Percentiles rank a stretch among this genome's conserved stretches.
These are phyloP conservation scores for Saksenaea vasiformis DNA, from an alignment of 371 early-diverging fungal species.

Conservation along the genomic window DNA sequence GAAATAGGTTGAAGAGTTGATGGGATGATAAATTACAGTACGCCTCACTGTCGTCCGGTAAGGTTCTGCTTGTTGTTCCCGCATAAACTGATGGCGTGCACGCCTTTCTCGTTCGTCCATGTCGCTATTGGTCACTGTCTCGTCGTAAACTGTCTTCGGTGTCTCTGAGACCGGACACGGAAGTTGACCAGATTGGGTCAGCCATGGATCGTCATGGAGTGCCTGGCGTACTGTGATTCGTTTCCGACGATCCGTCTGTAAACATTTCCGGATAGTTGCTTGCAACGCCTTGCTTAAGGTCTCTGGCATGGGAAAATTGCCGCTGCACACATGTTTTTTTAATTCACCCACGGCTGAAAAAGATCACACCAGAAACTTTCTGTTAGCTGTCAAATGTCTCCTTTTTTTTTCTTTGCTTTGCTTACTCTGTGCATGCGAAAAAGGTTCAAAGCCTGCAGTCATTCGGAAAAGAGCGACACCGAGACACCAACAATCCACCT, in stretches of 20 bases:
- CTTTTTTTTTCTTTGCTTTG: neutral
- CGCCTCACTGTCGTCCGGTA: slow-evolving; percentile 17
- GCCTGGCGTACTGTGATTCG: slow-evolving; percentile 48
- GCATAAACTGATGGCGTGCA: slow-evolving; percentile 33
- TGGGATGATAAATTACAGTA: slow-evolving; percentile 47
- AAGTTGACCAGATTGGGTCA: slow-evolving; percentile 34
- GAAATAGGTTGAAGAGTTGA: slow-evolving; percentile 44
- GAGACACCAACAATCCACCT: slow-evolving; percentile 76
- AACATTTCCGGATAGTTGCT: slow-evolving; percentile 53
- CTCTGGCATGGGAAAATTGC: slow-evolving; percentile 55
- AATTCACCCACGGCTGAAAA: slow-evolving; percentile 61
- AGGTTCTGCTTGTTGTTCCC: slow-evolving; percentile 23
- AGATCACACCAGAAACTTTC: neutral
- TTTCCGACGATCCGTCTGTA: slow-evolving; percentile 47
- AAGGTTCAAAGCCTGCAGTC: slow-evolving; percentile 90
- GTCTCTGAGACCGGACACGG: slow-evolving; percentile 27
- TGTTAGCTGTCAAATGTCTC: neutral
- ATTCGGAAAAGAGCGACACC: slow-evolving; percentile 91
- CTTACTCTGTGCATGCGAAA: slow-evolving; percentile 63
- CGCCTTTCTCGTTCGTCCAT: slow-evolving; percentile 28
- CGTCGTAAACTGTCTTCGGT: slow-evolving; percentile 23
- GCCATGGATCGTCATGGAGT: slow-evolving; percentile 56
- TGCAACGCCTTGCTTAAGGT: slow-evolving; percentile 42
- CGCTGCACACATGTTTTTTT: slow-evolving; percentile 64
- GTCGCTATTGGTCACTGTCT: slow-evolving; percentile 15